These are phyloP conservation scores for Gremmenia infestans DNA, from an alignment of 2,329 filamentous ascomycete genomes.

Conservation along the genomic window DNA sequence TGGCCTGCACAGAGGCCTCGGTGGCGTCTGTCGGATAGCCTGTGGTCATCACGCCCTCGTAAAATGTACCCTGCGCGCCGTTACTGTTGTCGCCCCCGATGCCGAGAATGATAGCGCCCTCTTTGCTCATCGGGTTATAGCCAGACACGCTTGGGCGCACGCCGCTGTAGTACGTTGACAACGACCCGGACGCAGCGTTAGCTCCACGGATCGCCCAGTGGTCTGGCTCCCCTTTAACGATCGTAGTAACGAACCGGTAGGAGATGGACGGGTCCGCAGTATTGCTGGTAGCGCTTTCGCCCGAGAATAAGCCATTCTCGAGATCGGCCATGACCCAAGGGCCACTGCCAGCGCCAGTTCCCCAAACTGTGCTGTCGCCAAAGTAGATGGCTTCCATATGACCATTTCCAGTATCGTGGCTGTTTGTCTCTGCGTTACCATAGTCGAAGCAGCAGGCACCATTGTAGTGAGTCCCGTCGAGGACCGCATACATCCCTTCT, in stretches of 20 bases:
- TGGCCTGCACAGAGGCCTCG: slow-evolving; percentile 53
- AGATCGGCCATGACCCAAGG: slow-evolving; percentile 68
- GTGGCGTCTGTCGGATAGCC: slow-evolving; percentile 56
- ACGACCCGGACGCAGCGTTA: slow-evolving; percentile 47
- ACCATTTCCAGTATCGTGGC: slow-evolving; percentile 50
- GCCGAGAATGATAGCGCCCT: slow-evolving; percentile 63
- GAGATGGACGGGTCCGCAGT: slow-evolving; percentile 46
- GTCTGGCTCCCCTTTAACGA: slow-evolving; percentile 51
- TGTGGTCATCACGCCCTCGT: slow-evolving; percentile 60
- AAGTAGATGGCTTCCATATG: slow-evolving; percentile 69
- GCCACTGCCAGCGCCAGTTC: slow-evolving; percentile 50
- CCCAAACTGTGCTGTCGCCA: slow-evolving; percentile 50
- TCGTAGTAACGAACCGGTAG: slow-evolving; percentile 51
- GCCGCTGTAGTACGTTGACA: slow-evolving; percentile 57
- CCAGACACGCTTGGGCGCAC: slow-evolving; percentile 45
- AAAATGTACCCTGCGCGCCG: slow-evolving; percentile 59
- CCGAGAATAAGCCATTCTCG: slow-evolving; percentile 62
- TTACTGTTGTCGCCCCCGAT: slow-evolving; percentile 56
- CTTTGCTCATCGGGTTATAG: slow-evolving; percentile 56
- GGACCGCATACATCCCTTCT: slow-evolving; percentile 56
- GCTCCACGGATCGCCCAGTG: slow-evolving; percentile 56
- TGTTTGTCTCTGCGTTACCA: slow-evolving; percentile 51
- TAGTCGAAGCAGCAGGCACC: slow-evolving; percentile 53
- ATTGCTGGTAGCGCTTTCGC: slow-evolving; percentile 42
- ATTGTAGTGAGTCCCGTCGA: slow-evolving; percentile 58